These are phyloP conservation scores for Solanum aculeatissimum DNA, from an alignment of 305 asterid species.

Conservation along the genomic window DNA sequence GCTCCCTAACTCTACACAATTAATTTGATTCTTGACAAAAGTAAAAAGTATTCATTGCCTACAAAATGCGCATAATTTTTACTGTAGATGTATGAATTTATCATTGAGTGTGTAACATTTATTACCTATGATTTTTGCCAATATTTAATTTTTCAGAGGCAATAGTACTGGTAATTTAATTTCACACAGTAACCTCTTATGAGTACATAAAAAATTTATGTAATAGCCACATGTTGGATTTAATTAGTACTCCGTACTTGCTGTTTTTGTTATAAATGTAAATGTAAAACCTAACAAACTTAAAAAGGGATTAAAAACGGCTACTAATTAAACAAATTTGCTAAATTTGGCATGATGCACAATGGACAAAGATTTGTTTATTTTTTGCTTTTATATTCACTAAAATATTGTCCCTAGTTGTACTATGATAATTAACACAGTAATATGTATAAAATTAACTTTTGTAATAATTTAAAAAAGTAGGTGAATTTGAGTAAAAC, in stretches of 20 bases:
- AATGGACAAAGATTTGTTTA: background rate
- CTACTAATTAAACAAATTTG: background rate
- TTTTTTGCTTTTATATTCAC: background rate
- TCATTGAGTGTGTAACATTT: background rate
- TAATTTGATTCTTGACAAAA: background rate
- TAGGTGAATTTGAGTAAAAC: background rate
- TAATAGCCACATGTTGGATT: background rate
- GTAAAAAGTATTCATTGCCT: background rate
- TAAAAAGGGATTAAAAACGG: background rate
- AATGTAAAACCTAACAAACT: background rate
- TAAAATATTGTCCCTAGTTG: background rate
- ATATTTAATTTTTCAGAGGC: background rate
- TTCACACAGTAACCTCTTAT: background rate
- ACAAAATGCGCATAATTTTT: too few relatives aligned
- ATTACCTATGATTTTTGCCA: background rate
- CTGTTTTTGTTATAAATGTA: background rate
- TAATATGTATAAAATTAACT: background rate
- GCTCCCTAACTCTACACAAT: background rate
- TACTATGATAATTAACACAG: background rate
- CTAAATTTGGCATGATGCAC: background rate
- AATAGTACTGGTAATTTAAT: background rate
- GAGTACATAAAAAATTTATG: background rate
- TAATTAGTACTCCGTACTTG: background rate
- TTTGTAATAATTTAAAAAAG: background rate
- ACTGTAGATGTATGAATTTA: background rate